These are phyloP conservation scores for Inosperma sp. DNA, from an alignment of 768 basidiomycete genomes.

Conservation along the genomic window DNA sequence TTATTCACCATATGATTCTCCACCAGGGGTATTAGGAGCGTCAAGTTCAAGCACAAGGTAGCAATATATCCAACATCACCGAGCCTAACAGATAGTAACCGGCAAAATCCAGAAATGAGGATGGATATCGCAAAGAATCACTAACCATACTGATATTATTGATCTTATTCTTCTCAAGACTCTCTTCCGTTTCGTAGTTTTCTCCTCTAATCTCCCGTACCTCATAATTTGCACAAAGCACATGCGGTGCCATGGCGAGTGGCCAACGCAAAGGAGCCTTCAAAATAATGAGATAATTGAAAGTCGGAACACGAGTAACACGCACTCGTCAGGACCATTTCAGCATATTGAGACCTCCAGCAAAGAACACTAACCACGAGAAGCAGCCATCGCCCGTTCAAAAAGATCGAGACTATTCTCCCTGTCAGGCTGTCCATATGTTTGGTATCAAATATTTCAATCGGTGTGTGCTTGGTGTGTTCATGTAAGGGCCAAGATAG, in stretches of 20 bases:
- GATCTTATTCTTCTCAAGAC: constrained; percentile 78
- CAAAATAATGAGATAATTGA: too few species aligned
- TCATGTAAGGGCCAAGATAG: too few species aligned
- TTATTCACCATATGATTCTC: constrained; percentile 64
- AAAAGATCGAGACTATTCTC: too few species aligned
- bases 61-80: constrained; percentile 74
- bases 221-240: constrained; percentile 51
- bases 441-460: too few species aligned
- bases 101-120: background rate
- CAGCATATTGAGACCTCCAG: constrained; percentile 78
- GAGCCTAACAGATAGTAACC: too few species aligned
- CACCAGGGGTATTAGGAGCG: constrained; percentile 60
- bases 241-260: constrained; percentile 64
- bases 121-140: background rate
- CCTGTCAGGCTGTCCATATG: too few species aligned
- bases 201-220: constrained; percentile 54
- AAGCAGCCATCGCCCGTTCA: constrained; percentile 77
- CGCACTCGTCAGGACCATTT: constrained; percentile 67
- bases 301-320: too few species aligned
- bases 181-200: constrained; percentile 70
- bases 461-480: too few species aligned
- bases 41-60: constrained; percentile 61
- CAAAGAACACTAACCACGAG: constrained; percentile 68
- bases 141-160: constrained; percentile 79
- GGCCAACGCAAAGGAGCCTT: constrained; percentile 65